A percentile compares a stretch with the other conserved stretches of the same genome.
Evolutionary conservation across 2,329 filamentous ascomycete genomes (phyloP).

Genomic region (Rutstroemia sp.): DNA sequence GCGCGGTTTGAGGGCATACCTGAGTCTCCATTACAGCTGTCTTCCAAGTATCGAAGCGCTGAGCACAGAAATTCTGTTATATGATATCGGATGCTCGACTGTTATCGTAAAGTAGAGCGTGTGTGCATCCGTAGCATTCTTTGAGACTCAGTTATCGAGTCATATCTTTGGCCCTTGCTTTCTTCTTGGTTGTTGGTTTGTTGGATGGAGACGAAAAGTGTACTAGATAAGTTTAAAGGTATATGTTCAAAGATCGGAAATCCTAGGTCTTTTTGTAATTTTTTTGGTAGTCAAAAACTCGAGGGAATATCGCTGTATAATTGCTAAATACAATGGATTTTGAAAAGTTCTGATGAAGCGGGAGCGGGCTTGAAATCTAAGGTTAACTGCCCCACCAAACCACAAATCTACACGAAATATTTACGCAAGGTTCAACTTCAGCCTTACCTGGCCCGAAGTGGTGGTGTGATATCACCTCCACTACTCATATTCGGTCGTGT

Average conservation of each 20-base stretch:
- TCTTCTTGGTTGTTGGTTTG: conserved; percentile 7
- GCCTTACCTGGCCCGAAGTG: background rate
- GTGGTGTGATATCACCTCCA: background rate
- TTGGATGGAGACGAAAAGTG: conserved; percentile 9
- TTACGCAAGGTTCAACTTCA: conserved; percentile 6
- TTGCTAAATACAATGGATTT: too few relatives aligned
- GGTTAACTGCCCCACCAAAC: conserved; percentile 5
- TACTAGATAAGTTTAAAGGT: background rate
- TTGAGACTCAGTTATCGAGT: conserved; percentile 22
- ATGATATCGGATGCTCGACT: conserved; percentile 15
- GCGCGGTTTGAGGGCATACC: conserved; percentile 20
- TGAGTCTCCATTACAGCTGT: conserved; percentile 27
- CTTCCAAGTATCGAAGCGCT: background rate
- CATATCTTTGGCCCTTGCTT: conserved; percentile 13
- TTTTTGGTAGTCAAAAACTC: background rate
- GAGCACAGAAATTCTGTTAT: conserved; percentile 1
- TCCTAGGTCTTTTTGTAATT: background rate
- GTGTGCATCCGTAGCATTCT: conserved; percentile 24
- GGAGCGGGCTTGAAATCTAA: background rate
- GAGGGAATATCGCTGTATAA: too few relatives aligned
- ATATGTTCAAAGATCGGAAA: background rate
- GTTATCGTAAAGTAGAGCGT: conserved; percentile 14
- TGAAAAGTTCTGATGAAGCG: conserved; percentile 5
- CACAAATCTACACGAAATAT: background rate
- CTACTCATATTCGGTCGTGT: too few relatives aligned